phyloP scores from a whole-genome alignment of 2,329 filamentous ascomycete genomes.

The Colletotrichum tropicale region DNA sequence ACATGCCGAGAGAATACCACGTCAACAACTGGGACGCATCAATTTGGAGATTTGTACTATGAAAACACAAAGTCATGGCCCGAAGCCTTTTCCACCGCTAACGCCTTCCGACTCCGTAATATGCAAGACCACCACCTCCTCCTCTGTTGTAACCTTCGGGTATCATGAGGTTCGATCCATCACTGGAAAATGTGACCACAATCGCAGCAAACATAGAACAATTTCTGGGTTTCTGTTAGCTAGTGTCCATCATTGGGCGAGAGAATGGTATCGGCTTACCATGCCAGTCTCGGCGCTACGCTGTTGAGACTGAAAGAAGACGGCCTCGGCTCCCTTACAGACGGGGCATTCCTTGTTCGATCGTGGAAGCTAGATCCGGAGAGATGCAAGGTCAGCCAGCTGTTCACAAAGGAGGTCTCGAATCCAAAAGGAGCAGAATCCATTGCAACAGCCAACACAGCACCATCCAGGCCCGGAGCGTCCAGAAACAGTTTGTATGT shows the following conservation, averaged over 20 bases:
- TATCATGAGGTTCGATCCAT: constrained; percentile 28
- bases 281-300: constrained; percentile 97
- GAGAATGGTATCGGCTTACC: constrained; percentile 61
- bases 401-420: constrained; percentile 18
- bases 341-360: constrained; percentile 84
- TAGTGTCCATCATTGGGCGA: neutral
- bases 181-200: constrained; percentile 87
- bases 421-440: constrained; percentile 23
- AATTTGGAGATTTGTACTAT: neutral
- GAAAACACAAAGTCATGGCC: neutral
- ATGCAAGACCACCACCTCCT: neutral
- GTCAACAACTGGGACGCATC: too few relatives aligned
- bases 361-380: constrained; percentile 78
- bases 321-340: constrained; percentile 87
- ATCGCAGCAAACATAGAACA: constrained; percentile 92
- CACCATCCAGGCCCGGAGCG: neutral
- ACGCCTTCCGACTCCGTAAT: constrained; percentile 11
- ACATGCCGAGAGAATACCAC: neutral
- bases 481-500: neutral
- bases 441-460: constrained; percentile 17
- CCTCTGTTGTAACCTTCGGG: constrained; percentile 7
- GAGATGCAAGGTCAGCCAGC: constrained; percentile 48
- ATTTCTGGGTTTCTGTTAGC: constrained; percentile 64
- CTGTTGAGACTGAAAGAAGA: constrained; percentile 99
- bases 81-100: neutral